Evolutionary conservation across 805 yeast species (phyloP).

Genomic region (Zygosaccharomyces rouxii): DNA sequence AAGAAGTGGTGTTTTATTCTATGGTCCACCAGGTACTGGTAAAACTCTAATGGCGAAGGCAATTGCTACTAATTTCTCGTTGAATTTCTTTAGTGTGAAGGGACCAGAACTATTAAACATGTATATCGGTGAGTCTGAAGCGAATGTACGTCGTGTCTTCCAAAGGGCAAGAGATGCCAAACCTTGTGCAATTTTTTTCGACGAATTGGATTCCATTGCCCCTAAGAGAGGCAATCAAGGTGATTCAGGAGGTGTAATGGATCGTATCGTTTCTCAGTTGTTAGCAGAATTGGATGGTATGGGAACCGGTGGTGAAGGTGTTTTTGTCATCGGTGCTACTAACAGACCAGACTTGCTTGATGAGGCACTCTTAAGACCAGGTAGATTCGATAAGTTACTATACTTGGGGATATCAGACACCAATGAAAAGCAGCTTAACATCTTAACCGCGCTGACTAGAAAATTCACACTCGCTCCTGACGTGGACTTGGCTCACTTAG

Average conservation of each 20-base stretch:
- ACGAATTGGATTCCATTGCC: constrained; percentile 96
- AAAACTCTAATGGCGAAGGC: constrained; percentile 95
- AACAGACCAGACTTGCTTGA: constrained; percentile 93
- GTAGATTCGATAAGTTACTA: constrained; percentile 91
- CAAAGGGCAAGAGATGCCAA: constrained; percentile 93
- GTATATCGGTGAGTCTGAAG: constrained; percentile 99
- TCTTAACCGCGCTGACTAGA: constrained; percentile 81
- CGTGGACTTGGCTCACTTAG: constrained; percentile 56
- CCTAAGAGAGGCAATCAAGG: constrained; percentile 99
- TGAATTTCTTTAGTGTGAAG: constrained; percentile 92
- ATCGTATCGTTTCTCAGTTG: constrained; percentile 91
- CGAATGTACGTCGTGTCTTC: constrained; percentile 91
- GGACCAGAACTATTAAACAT: constrained; percentile 95
- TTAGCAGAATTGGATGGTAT: constrained; percentile 95
- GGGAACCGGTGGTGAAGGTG: constrained; percentile 80
- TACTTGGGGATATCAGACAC: constrained; percentile 92
- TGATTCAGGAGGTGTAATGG: constrained; percentile 99
- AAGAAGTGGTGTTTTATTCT: constrained; percentile 88
- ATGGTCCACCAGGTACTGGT: constrained; percentile 99
- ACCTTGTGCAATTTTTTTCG: constrained; percentile 96
- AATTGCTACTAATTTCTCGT: constrained; percentile 89
- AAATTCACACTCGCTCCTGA: constrained; percentile 62
- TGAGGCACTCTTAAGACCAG: constrained; percentile 90
- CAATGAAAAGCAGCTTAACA: constrained; percentile 79
- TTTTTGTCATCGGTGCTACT: constrained; percentile 98